Evolutionary conservation across 140 eudicot genomes (phyloP).

Genomic region (Senecio squalidus): DNA sequence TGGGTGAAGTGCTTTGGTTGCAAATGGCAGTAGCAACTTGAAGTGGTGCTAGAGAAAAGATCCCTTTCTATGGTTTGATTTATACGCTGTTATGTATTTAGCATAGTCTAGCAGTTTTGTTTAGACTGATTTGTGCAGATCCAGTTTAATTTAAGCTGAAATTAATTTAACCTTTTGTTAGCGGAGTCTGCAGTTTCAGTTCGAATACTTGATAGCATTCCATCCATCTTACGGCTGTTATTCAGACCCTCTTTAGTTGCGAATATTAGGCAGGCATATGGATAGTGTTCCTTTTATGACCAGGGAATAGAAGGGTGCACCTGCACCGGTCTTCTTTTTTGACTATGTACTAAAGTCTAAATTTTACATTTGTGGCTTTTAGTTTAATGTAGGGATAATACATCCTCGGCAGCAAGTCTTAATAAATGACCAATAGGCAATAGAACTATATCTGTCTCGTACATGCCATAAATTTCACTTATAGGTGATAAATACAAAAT

Average conservation of each 20-base stretch:
- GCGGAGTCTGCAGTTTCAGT: neutral
- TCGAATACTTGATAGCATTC: neutral
- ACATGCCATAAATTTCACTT: constrained; percentile 3
- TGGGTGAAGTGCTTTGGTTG: neutral
- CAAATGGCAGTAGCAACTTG: neutral
- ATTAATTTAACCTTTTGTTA: neutral
- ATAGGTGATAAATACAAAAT: neutral
- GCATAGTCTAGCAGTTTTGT: too few species aligned
- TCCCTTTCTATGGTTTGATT: too few species aligned
- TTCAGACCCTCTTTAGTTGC: neutral
- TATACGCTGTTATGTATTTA: too few species aligned
- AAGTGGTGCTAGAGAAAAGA: too few species aligned
- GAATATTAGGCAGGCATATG: neutral
- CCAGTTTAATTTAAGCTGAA: neutral
- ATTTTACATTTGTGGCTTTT: too few species aligned
- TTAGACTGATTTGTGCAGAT: neutral
- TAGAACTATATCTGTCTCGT: neutral
- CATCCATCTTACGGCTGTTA: neutral
- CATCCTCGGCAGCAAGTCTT: neutral
- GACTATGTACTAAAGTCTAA: too few species aligned
- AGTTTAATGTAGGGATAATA: neutral
- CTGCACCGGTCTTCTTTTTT: neutral
- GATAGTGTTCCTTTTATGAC: neutral
- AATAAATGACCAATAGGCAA: neutral
- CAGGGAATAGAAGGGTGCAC: neutral